Percentiles rank a stretch among this genome's conserved stretches.
Conservation (phyloP, 495 filamentous ascomycete species). For the Trichocladium antarcticum region DNA sequence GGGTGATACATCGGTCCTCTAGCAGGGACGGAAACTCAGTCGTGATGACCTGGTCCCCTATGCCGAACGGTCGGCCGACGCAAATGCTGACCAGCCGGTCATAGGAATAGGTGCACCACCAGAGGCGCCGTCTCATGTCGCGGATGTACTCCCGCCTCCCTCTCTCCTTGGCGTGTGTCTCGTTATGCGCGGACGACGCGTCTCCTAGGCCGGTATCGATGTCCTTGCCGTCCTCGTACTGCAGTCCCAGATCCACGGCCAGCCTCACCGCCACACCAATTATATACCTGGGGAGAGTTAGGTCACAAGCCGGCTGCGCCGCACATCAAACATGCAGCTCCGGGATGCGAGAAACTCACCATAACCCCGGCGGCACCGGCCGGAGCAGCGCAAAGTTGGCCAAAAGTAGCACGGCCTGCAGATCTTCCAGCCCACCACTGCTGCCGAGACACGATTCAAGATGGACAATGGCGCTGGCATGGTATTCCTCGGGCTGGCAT, state of each 20-base stretch:
- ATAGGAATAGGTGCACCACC: slow-evolving; percentile 95
- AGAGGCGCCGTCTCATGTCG: slow-evolving; percentile 75
- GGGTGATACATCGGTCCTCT: slow-evolving; percentile 84
- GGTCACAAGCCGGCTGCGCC: background rate
- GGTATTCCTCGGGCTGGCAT: slow-evolving; percentile 87
- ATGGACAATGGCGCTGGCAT: slow-evolving; percentile 85
- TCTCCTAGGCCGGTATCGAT: slow-evolving; percentile 30
- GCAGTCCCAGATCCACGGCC: slow-evolving; percentile 82
- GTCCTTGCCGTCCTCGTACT: slow-evolving; percentile 80
- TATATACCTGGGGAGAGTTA: slow-evolving; percentile 50
- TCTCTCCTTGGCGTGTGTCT: slow-evolving; percentile 37
- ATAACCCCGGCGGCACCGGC: slow-evolving; percentile 84
- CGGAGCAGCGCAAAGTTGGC: slow-evolving; percentile 84
- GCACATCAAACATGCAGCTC: too few relatives aligned
- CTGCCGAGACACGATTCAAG: slow-evolving; percentile 76
- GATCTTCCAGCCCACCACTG: slow-evolving; percentile 74
- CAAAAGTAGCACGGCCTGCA: slow-evolving; percentile 81
- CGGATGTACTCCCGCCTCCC: slow-evolving; percentile 78
- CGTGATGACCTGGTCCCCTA: slow-evolving; percentile 87
- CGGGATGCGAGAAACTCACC: slow-evolving; percentile 33
- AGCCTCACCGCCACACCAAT: slow-evolving; percentile 83
- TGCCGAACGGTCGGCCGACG: slow-evolving; percentile 86
- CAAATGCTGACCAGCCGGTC: slow-evolving; percentile 86
- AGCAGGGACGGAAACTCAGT: slow-evolving; percentile 83
- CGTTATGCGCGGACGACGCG: slow-evolving; percentile 16